Percentiles rank a stretch among this genome's conserved stretches.
These are phyloP conservation scores for Botrytis cinerea DNA, from an alignment of 2,329 filamentous ascomycete genomes.

Conservation along the genomic window DNA sequence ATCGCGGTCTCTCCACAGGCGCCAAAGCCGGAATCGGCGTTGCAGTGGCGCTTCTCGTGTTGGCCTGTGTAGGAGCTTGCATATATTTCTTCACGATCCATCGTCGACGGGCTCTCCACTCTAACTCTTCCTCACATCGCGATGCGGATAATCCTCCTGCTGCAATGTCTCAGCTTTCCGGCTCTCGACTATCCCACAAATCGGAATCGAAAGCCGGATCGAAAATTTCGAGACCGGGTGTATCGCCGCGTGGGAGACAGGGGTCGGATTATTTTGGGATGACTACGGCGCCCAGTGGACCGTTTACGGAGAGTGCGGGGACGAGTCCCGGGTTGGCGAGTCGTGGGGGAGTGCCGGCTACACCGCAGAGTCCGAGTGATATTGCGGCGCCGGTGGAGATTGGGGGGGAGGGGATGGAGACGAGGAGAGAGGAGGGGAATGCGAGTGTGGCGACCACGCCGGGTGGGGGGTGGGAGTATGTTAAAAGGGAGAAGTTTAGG, in stretches of 20 bases:
- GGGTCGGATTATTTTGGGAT: slow-evolving; percentile 37
- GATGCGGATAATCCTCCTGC: slow-evolving; percentile 11
- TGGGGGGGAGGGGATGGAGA: slow-evolving; percentile 42
- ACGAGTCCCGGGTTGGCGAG: slow-evolving; percentile 39
- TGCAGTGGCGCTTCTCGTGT: slow-evolving; percentile 51
- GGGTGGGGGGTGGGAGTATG: background rate
- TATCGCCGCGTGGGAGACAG: slow-evolving; percentile 10
- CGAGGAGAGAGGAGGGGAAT: too few species aligned
- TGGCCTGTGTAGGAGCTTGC: slow-evolving; percentile 46
- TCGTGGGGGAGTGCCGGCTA: slow-evolving; percentile 45
- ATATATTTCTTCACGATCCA: slow-evolving; percentile 52
- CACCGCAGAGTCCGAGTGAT: slow-evolving; percentile 52
- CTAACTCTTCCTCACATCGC: slow-evolving; percentile 23
- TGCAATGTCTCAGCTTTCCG: slow-evolving; percentile 31
- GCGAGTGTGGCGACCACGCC: background rate
- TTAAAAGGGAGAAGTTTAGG: background rate
- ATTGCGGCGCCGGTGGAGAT: slow-evolving; percentile 58
- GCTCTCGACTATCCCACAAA: background rate
- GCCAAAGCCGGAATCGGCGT: slow-evolving; percentile 60
- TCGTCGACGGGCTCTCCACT: slow-evolving; percentile 36
- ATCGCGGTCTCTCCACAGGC: slow-evolving; percentile 47
- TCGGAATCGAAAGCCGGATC: background rate
- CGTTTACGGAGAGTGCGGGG: slow-evolving; percentile 42
- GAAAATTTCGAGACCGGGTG: slow-evolving; percentile 4
- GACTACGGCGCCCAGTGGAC: slow-evolving; percentile 47